Base-by-base conservation (phyloP, 306 rosid species). In the Cucurbita argyrosperma region DNA sequence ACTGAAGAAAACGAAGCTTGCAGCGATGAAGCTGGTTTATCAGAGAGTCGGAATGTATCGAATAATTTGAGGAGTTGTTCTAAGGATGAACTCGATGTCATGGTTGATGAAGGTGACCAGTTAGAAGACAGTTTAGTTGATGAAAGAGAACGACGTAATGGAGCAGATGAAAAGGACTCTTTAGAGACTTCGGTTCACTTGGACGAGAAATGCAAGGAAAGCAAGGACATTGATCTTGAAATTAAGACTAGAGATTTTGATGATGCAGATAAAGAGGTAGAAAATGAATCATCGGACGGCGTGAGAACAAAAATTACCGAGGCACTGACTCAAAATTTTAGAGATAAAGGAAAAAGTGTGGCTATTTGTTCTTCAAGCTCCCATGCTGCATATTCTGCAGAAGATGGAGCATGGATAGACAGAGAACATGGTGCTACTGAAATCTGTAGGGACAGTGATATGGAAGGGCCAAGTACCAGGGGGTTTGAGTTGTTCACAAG, bases 391-490 rank as follows among this genome's bases (percentile, higher is more conserved):
- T 85, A 81, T 78, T 79, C 92, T 70, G 76, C 83, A 16, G 85
- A 82, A 57, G 84, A 84, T 77, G 88, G 81, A 21, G 68, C 66
- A 18, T 86, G 96, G 92, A 77, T 37, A 64, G 89, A 76, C 16
- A 84, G 87, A 79, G 91, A 87, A 47, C 76, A 81, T 8, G 83
- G 84, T 81, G 87, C 86, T 69, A 75, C 82, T 4, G 50, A 84
- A 5, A 65, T 73, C 39, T 71, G 89, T 69, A 52, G 79, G 79
- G 85, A 72, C 49, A 87, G 76, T 82, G 90, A 76, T 57, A 83
- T 83, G 86, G 98, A 90, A 84, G 97, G 96, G 26, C 97, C 94
- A 12, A 91, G 96, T 75, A 85, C 88, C 10, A 90, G 96, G 80
- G 97, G 92, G 2, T 94, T 94, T 6, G 96, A 94, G 81, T 78